These are phyloP conservation scores for Diaporthe humulicola DNA, from an alignment of 2,329 filamentous ascomycete species.

Conservation along the genomic window DNA sequence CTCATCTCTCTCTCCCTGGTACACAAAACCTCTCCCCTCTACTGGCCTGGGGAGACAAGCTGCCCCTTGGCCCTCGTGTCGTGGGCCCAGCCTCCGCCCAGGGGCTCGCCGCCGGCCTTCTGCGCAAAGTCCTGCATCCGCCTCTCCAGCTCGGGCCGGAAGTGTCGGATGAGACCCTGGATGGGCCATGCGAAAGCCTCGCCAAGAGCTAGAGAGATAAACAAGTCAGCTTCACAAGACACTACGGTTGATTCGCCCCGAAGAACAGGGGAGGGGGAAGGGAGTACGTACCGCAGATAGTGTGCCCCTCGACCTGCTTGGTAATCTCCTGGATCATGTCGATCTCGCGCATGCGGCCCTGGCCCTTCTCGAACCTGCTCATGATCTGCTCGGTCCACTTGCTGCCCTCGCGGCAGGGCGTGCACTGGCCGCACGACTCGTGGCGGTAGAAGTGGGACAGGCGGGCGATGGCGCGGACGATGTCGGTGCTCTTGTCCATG, in stretches of 20 bases:
- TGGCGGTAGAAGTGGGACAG: slow-evolving; percentile 98
- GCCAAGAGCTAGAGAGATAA: slow-evolving; percentile 75
- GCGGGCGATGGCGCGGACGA: slow-evolving; percentile 92
- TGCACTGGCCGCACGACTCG: slow-evolving; percentile 98
- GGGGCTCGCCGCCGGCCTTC: slow-evolving; percentile 78
- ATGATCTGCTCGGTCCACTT: slow-evolving; percentile 99
- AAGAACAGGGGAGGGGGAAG: neutral
- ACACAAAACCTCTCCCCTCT: slow-evolving; percentile 59
- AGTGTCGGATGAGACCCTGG: slow-evolving; percentile 97
- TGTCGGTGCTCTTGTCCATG: slow-evolving; percentile 98
- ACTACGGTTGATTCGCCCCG: neutral
- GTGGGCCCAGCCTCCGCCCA: slow-evolving; percentile 91
- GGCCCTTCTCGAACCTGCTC: slow-evolving; percentile 93
- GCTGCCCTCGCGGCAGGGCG: slow-evolving; percentile 98
- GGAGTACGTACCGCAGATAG: slow-evolving; percentile 84
- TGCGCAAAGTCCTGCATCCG: slow-evolving; percentile 86
- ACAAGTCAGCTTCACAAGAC: slow-evolving; percentile 42
- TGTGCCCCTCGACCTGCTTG: slow-evolving; percentile 99
- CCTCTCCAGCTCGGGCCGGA: slow-evolving; percentile 94
- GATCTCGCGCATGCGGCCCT: slow-evolving; percentile 91
- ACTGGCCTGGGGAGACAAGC: slow-evolving; percentile 91
- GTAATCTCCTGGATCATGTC: slow-evolving; percentile 99
- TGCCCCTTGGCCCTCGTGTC: slow-evolving; percentile 82
- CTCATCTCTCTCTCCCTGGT: slow-evolving; percentile 3
- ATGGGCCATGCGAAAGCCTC: slow-evolving; percentile 99